Percentiles rank a stretch among this genome's conserved stretches.
These are phyloP conservation scores for Colletotrichum coccodes DNA, from an alignment of 2,329 filamentous ascomycete species.

Conservation along the genomic window DNA sequence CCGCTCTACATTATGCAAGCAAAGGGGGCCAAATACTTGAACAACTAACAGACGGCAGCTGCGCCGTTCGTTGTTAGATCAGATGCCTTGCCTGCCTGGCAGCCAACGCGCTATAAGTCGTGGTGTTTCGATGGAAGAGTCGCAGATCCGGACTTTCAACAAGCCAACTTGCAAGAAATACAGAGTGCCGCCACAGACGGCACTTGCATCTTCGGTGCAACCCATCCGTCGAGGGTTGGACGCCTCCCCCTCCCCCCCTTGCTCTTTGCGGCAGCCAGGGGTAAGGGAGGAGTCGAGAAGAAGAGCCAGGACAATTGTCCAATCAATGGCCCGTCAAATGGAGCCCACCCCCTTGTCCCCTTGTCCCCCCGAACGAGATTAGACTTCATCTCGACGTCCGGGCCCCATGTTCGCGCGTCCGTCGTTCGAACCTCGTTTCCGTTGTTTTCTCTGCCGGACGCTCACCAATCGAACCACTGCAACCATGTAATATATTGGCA, in stretches of 20 bases:
- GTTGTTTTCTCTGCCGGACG: not conserved
- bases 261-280: slow-evolving; percentile 7
- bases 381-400: slow-evolving; percentile 32
- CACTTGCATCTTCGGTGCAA: slow-evolving; percentile 27
- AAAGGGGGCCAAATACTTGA: not conserved
- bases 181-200: slow-evolving; percentile 8
- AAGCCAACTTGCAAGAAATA: not conserved
- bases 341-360: not conserved
- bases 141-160: not conserved
- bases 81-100: not conserved
- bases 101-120: not conserved
- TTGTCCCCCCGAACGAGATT: slow-evolving; percentile 12
- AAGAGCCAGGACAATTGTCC: not conserved
- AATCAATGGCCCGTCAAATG: slow-evolving; percentile 9
- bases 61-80: slow-evolving; percentile 7
- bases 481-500: not conserved
- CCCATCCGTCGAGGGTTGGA: slow-evolving; percentile 4
- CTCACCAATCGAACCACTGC: not conserved
- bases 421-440: slow-evolving; percentile 24
- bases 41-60: slow-evolving; percentile 25
- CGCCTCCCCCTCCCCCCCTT: not conserved
- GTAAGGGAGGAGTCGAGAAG: not conserved
- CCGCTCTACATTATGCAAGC: not conserved
- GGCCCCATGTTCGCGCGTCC: slow-evolving; percentile 21
- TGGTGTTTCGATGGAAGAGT: not conserved